Evolutionary conservation across 176 grass and related monocot genomes (phyloP).

Genomic region (Carex pumila): DNA sequence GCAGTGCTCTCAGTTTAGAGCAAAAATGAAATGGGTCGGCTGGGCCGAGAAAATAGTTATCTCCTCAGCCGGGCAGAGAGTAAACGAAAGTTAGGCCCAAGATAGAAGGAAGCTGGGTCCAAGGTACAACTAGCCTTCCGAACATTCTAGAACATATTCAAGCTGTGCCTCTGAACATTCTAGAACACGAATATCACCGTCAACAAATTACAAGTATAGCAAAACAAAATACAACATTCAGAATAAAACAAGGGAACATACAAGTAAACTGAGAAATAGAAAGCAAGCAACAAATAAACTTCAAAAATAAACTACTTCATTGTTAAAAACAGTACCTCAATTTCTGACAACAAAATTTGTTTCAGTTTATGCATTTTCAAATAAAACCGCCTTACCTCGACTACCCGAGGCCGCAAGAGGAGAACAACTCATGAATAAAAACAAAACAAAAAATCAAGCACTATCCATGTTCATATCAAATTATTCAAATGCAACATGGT

Average conservation of each 20-base stretch:
- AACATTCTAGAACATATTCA: no score
- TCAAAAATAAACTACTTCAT: neutral
- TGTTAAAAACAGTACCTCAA: neutral
- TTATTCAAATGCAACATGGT: conserved; percentile 20
- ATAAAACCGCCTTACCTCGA: conserved; percentile 1
- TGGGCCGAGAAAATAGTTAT: no score
- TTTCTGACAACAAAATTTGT: conserved; percentile 10
- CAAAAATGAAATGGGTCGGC: no score
- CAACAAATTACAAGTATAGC: no score
- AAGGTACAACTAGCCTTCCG: no score
- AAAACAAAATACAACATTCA: neutral
- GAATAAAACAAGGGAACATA: neutral
- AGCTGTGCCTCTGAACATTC: no score
- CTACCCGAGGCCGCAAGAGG: conserved; percentile 3
- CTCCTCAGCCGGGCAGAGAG: no score
- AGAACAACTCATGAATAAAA: neutral
- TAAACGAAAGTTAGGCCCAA: no score
- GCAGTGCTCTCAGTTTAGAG: no score
- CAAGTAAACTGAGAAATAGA: neutral
- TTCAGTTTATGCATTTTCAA: neutral
- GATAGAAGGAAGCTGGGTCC: no score
- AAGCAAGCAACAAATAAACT: neutral
- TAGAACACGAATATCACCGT: no score
- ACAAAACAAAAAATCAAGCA: neutral
- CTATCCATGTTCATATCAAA: conserved; percentile 6